Evolutionary conservation across 2,329 filamentous ascomycete genomes (phyloP), one percentile per base, ranked within the genome.

Genomic region (Cytospora chrysosperma): DNA sequence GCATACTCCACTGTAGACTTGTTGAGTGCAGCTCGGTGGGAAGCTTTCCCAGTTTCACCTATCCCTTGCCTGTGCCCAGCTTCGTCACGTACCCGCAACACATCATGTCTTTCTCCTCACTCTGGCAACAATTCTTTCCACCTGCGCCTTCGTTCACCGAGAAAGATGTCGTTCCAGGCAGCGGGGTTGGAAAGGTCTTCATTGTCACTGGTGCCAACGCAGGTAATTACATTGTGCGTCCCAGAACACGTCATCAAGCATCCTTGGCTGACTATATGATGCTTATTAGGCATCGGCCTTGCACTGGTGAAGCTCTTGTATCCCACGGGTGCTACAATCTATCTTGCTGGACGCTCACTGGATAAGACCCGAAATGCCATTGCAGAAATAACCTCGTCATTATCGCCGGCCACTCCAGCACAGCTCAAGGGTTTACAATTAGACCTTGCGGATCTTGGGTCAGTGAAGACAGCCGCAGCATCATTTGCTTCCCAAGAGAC

Each of bases 111-210:
- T 54, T 54, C 17, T 54, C 28, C 52, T 54, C 52, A 54, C 52
- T 54, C 52, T 54, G 52, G 52, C 53, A 55, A 55, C 53, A 55
- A 13, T 55, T 55, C 30, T 54, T 54, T 34, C 52, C 52, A 54
- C 52, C 52, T 54, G 52, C 52, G 52, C 52, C 52, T 37, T 54
- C 28, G 28, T 54, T 54, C 52, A 54, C 52, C 52, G 52, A 54
- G 30, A 54, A 54, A 54, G 52, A 54, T 34, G 52, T 54, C n/a
- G 28, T 34, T 54, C 52, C 52, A 34, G 28, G 52, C 52, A 54
- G 52, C n/a, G 28, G 28, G 52, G 52, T 24, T 54, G 52, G 52
- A 34, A 54, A 40, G 30, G 53, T 55, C 53, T 55, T 26, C 53
- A 37, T 55, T 27, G 53, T 55, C 53, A 55, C 53, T 37, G 53